Evolutionary conservation across 2,329 filamentous ascomycete species (phyloP).

Genomic region (Stagonosporopsis cucurbitacearum): DNA sequence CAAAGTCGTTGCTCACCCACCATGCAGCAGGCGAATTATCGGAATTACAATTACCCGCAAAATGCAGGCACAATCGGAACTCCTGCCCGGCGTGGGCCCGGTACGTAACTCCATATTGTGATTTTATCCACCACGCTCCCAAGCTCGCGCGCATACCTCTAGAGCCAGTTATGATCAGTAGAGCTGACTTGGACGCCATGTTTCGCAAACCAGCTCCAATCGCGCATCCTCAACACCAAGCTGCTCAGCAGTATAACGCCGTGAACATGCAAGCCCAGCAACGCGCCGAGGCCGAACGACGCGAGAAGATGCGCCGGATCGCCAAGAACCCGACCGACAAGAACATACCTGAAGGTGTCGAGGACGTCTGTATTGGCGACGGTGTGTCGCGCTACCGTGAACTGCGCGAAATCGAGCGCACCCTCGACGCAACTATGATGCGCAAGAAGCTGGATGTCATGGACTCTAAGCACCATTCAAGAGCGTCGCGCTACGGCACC

Average conservation of each 20-base stretch:
- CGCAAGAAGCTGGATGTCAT: conserved; percentile 91
- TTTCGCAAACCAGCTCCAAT: conserved; percentile 56
- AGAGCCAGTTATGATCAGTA: conserved; percentile 51
- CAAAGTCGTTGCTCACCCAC: conserved; percentile 33
- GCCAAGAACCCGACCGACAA: conserved; percentile 93
- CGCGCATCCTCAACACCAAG: conserved; percentile 56
- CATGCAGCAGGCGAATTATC: conserved; percentile 54
- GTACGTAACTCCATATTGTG: conserved; percentile 42
- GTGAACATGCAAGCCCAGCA: conserved; percentile 53
- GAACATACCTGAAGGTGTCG: conserved; percentile 89
- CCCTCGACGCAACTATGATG: conserved; percentile 90
- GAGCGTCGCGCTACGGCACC: conserved; percentile 80
- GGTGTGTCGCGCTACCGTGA: conserved; percentile 82
- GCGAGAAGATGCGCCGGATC: conserved; percentile 76
- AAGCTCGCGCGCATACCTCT: conserved; percentile 11
- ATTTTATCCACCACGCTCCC: conserved; percentile 13
- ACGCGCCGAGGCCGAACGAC: conserved; percentile 57
- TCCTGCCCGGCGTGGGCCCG: conserved; percentile 52
- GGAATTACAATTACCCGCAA: conserved; percentile 49
- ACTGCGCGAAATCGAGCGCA: conserved; percentile 84
- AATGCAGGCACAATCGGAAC: conserved; percentile 30
- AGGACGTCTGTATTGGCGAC: conserved; percentile 78
- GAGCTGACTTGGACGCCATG: conserved; percentile 56
- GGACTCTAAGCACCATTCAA: conserved; percentile 77
- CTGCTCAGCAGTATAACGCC: conserved; percentile 54